Percentiles rank a stretch among this genome's conserved stretches.
Evolutionary conservation across 2,329 filamentous ascomycete genomes (phyloP).

Genomic region (Allantophomopsis lycopodina): DNA sequence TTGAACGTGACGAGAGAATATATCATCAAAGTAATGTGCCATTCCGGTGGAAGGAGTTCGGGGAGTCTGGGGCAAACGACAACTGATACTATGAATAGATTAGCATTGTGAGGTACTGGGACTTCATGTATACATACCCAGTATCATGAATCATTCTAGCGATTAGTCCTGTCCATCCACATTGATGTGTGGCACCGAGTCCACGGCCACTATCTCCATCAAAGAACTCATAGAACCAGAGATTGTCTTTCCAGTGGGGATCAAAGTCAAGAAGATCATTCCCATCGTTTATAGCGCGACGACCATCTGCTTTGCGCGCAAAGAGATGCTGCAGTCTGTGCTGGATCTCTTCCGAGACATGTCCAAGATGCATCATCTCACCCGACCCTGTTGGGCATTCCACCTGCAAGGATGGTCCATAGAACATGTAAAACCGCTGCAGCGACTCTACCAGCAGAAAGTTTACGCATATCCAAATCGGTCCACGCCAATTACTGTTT

Average conservation of each 20-base stretch:
- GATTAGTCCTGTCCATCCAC: slow-evolving; percentile 90
- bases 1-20: slow-evolving; percentile 47
- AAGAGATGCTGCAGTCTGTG: slow-evolving; percentile 90
- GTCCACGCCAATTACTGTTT: slow-evolving; percentile 96
- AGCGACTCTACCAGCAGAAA: slow-evolving; percentile 88
- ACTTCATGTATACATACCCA: slow-evolving; percentile 44
- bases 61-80: slow-evolving; percentile 84
- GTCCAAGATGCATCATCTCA: slow-evolving; percentile 88
- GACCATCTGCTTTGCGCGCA: slow-evolving; percentile 68
- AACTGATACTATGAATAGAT: slow-evolving; percentile 53
- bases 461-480: slow-evolving; percentile 94
- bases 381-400: slow-evolving; percentile 91
- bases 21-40: slow-evolving; percentile 90
- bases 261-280: slow-evolving; percentile 84
- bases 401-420: slow-evolving; percentile 75
- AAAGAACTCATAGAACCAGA: slow-evolving; percentile 98
- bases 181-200: slow-evolving; percentile 85
- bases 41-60: slow-evolving; percentile 74
- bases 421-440: slow-evolving; percentile 94
- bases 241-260: slow-evolving; percentile 79
- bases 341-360: slow-evolving; percentile 89
- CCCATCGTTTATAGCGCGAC: slow-evolving; percentile 76
- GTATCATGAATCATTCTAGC: slow-evolving; percentile 97
- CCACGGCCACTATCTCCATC: slow-evolving; percentile 85
- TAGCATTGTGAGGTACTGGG: slow-evolving; percentile 19